Conservation (phyloP, 371 early-diverging fungal genomes). For the Apophysomyces sp. region DNA sequence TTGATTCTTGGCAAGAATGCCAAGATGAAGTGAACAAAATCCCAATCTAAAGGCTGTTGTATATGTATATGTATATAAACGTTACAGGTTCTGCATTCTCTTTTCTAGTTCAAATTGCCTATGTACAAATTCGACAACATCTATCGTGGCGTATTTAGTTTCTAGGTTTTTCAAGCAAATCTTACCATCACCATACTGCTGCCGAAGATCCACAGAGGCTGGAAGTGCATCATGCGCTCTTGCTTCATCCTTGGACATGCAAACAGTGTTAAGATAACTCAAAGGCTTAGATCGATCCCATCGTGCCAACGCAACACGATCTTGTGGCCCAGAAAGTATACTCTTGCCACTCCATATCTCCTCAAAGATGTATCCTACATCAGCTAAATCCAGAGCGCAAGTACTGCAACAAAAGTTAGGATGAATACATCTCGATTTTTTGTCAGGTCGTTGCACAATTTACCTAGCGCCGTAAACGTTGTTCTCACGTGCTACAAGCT, state of each 20-base stretch:
- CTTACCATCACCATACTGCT: slow-evolving; percentile 28
- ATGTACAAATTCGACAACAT: slow-evolving; percentile 8
- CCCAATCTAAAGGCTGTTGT: slow-evolving; percentile 33
- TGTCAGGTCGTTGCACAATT: slow-evolving; percentile 2
- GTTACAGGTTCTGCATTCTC: neutral
- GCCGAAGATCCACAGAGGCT: slow-evolving; percentile 18
- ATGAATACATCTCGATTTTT: neutral
- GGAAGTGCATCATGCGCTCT: slow-evolving; percentile 47
- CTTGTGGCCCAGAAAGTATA: slow-evolving; percentile 67
- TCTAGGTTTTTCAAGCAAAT: neutral
- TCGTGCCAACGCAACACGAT: slow-evolving; percentile 71
- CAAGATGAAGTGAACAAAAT: slow-evolving; percentile 55
- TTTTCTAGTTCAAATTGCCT: slow-evolving; percentile 5
- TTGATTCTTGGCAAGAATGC: slow-evolving; percentile 58
- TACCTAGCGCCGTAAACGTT: slow-evolving; percentile 45
- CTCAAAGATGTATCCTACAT: slow-evolving; percentile 80
- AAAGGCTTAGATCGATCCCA: slow-evolving; percentile 73
- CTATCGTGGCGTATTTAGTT: neutral
- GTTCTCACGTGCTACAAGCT: slow-evolving; percentile 67
- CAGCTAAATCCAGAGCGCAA: slow-evolving; percentile 53
- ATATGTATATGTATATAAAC: neutral
- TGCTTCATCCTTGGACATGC: slow-evolving; percentile 77
- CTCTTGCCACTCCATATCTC: slow-evolving; percentile 83
- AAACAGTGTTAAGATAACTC: slow-evolving; percentile 70
- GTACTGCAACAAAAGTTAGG: neutral